Conservation (phyloP, 202 grass and related monocot genomes). For the Setaria italica region DNA sequence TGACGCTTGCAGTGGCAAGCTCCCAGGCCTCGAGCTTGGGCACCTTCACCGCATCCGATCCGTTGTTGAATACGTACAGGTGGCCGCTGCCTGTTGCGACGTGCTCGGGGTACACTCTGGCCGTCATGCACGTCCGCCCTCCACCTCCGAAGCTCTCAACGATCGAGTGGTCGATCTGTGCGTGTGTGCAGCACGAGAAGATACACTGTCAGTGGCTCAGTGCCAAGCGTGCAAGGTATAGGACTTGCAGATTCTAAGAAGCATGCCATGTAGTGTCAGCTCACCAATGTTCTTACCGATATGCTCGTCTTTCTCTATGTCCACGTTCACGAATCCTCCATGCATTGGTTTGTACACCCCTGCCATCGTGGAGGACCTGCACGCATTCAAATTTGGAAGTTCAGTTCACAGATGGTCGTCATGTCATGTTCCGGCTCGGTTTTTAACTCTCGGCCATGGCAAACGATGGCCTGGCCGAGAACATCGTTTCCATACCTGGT, state of each 20-base stretch:
- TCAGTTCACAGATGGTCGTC: neutral
- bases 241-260: neutral
- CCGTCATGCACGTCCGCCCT: slow-evolving; percentile 63
- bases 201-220: neutral
- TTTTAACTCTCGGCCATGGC: neutral
- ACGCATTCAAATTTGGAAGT: no score
- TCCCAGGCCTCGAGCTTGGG: slow-evolving; percentile 68
- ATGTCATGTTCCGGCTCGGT: neutral
- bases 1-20: slow-evolving; percentile 45
- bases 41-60: slow-evolving; percentile 46
- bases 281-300: slow-evolving; percentile 74
- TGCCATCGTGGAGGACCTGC: slow-evolving; percentile 54
- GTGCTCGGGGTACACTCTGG: slow-evolving; percentile 63
- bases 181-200: slow-evolving; percentile 24
- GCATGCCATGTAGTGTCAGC: slow-evolving; percentile 33
- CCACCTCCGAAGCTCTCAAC: slow-evolving; percentile 67
- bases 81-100: slow-evolving; percentile 31
- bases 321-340: slow-evolving; percentile 70
- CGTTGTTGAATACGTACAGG: slow-evolving; percentile 69
- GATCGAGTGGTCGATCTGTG: slow-evolving; percentile 67
- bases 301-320: slow-evolving; percentile 61
- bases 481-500: slow-evolving; percentile 14
- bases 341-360: slow-evolving; percentile 68
- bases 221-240: neutral
- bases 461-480: neutral